Evolutionary conservation across 257 asterid species (phyloP), one percentile per base, ranked within the genome.

Genomic region (Solanum raphanifolium): DNA sequence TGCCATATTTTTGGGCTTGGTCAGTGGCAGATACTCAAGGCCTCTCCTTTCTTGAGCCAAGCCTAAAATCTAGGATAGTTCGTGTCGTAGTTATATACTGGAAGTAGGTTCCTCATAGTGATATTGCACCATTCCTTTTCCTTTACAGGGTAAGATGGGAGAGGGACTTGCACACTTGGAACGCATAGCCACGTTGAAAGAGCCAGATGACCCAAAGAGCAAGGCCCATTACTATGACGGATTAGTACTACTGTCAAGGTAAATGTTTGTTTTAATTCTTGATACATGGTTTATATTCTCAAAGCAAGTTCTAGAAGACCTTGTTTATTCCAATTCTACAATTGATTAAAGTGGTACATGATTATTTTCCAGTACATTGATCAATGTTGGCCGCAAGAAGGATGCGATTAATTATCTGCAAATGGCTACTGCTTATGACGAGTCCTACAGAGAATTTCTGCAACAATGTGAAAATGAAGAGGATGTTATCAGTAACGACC

Each of bases 151-250:
- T 39, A 96, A 94, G 93, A 89, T 88, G 83, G 92, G 87, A 69
- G 94, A 96, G 91, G 98, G 98, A 76, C 91, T 95, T 81, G 58
- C 39, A 75, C 98, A 97, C 91, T 94, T 97, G 46, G 98, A 93
- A 91, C 93, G 96, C 93, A 90, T 97, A 89, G 94, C 92, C 89
- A 83, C 86, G 86, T 66, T 95, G 88, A 90, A 95, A 88, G 99
- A 95, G 90, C 99, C 99, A 5, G 89, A 65, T 88, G 95, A 95
- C 91, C 29, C 93, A 84, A 96, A 90, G 89, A 90, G 90, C 94
- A 95, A 91, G 92, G 93, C 93, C 35, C 99, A 93, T 91, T 97
- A 94, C 92, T 94, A 94, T 52, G 99, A 96, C 5, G 94, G 96
- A 52, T 85, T 97, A 85, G 83, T 95, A 36, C 75, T 97, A 60